Conservation (phyloP, 768 basidiomycete species). For the Lentinula sp. region DNA sequence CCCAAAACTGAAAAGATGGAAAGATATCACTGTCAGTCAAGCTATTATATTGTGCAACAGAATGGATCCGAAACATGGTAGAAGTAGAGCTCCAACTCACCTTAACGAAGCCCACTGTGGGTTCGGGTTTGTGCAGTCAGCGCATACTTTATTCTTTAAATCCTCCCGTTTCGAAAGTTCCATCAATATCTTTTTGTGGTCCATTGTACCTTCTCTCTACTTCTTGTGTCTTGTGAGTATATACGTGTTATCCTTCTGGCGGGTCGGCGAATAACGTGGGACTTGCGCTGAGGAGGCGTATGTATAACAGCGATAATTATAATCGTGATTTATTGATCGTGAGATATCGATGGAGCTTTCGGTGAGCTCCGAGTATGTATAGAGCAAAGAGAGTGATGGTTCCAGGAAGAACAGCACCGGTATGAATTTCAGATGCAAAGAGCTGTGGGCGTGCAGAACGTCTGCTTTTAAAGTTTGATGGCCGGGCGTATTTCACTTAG, state of each 20-base stretch:
- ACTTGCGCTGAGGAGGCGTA: not conserved
- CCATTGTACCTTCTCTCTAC: not conserved
- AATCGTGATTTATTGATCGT: not conserved
- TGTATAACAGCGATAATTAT: not conserved
- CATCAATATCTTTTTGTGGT: conserved; percentile 56
- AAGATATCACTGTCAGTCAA: conserved; percentile 7
- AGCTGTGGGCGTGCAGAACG: no score
- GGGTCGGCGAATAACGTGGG: no score
- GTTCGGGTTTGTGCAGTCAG: conserved; percentile 83
- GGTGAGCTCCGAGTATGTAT: not conserved
- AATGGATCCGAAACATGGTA: no score
- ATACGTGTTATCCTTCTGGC: no score
- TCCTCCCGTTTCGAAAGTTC: conserved; percentile 70
- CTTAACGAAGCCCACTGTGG: conserved; percentile 93
- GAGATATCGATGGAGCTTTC: not conserved
- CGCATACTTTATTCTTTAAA: conserved; percentile 70
- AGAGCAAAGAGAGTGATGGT: not conserved
- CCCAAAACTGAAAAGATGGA: conserved; percentile 48
- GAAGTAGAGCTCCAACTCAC: conserved; percentile 26
- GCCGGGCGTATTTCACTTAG: not conserved
- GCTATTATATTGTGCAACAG: not conserved
- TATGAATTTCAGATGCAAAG: not conserved
- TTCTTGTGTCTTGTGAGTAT: not conserved
- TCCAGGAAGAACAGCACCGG: not conserved
- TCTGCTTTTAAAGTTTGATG: not conserved